Base-by-base conservation (phyloP, 225 moss, liverwort and hornwort genomes). In the Lunularia cruciata region DNA sequence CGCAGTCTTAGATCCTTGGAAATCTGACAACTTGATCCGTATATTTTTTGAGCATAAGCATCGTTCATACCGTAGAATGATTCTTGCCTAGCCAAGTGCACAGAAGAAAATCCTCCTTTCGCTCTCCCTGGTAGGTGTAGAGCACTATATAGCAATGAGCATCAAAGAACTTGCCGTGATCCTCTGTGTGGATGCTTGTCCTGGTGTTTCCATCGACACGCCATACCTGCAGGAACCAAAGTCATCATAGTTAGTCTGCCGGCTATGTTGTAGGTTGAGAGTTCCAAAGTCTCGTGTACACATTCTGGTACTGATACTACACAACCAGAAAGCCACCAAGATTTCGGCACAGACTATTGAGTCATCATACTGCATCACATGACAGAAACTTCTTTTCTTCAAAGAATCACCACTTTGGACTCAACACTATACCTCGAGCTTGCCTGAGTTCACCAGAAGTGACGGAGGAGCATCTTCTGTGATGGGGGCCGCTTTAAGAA, bases 341-440 rank as follows among this genome's bases (percentile, higher is more conserved):
- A 57, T 47, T 19, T 33, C 57, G 2, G 1, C 57, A 57, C 43
- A 10, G 5, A 2, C 16, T 43, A 16, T 43, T 10, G 43, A 16
- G 16, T 43, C 12, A 43, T 43, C 5, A 10, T 52, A 1, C 4
- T 0, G 12, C 23, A 23, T 23, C 20, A 54, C 27, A 8, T 25
- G 13, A 23, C 22, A 27, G 39, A 40, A 40, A 25, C 5, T 61
- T 61, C 47, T 33, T n/a, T n/a, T n/a, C n/a, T n/a, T n/a, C n/a
- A n/a, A n/a, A n/a, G n/a, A n/a, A n/a, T n/a, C n/a, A n/a, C n/a
- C n/a, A n/a, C n/a, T n/a, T n/a, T n/a, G n/a, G n/a, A n/a, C n/a
- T n/a, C n/a, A n/a, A n/a, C n/a, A n/a, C n/a, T n/a, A 42, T 35
- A 90, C 95, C 95, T 96, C 90, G 59, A 87, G 80, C 77, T 92